phyloP scores from a whole-genome alignment of 441 rosid species.

The Erodium moschatum region DNA sequence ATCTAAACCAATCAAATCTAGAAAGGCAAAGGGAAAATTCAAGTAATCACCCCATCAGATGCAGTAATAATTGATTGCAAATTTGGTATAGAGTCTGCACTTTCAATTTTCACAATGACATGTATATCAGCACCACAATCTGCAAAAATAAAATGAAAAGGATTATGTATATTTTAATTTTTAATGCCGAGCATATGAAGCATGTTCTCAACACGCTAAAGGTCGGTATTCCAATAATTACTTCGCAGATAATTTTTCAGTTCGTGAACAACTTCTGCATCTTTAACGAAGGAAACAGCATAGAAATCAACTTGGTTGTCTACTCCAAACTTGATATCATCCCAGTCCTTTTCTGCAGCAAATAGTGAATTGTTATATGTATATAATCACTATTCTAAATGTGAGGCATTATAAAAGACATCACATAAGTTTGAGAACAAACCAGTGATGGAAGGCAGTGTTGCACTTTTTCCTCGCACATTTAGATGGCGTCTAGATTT shows the following conservation, averaged over 20 bases:
- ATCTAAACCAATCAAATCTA: too few relatives aligned
- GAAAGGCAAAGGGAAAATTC: neutral
- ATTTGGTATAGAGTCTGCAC: conserved; percentile 96
- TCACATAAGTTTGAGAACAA: conserved; percentile 14
- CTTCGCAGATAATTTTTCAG: conserved; percentile 79
- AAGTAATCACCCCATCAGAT: conserved; percentile 79
- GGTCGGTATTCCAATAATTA: conserved; percentile 18
- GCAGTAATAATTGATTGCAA: conserved; percentile 91
- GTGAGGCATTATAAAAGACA: neutral
- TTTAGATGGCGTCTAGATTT: conserved; percentile 93
- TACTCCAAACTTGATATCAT: conserved; percentile 92
- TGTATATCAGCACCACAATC: conserved; percentile 84
- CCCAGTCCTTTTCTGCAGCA: conserved; percentile 89
- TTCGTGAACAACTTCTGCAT: conserved; percentile 95
- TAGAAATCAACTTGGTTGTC: conserved; percentile 87
- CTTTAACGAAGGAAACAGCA: conserved; percentile 95
- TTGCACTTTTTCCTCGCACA: conserved; percentile 94
- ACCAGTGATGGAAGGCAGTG: conserved; percentile 93
- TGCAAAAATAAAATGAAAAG: conserved; percentile 28
- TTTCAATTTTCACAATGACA: conserved; percentile 86
- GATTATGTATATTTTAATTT: conserved; percentile 2
- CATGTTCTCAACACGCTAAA: neutral
- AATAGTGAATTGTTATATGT: conserved; percentile 15
- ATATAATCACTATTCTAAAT: neutral
- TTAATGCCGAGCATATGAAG: neutral